phyloP scores from a whole-genome alignment of 306 rosid species.

The Malus fusca region DNA sequence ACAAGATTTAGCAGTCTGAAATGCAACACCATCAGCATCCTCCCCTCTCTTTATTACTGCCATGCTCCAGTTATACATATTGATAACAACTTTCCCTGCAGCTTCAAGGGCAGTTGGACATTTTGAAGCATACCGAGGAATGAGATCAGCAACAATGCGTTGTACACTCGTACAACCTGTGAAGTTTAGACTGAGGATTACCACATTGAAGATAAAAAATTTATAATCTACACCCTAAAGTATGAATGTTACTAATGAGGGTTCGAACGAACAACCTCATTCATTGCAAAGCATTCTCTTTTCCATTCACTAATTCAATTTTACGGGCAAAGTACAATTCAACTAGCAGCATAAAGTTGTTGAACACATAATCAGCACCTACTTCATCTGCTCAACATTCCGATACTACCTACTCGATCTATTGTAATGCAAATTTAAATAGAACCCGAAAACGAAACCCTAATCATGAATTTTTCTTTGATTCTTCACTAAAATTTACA shows the following conservation, averaged over 20 bases:
- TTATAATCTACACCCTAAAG: neutral
- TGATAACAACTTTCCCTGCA: slow-evolving; percentile 65
- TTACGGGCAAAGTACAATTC: neutral
- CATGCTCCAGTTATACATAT: slow-evolving; percentile 68
- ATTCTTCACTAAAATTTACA: neutral
- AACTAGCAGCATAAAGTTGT: neutral
- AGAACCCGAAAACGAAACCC: neutral
- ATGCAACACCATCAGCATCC: slow-evolving; percentile 59
- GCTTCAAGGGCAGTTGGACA: slow-evolving; percentile 89
- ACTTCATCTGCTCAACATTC: neutral
- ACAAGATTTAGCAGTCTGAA: slow-evolving; percentile 72
- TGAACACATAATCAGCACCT: neutral
- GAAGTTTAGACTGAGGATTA: slow-evolving; percentile 20
- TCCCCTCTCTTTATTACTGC: slow-evolving; percentile 54
- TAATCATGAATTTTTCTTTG: neutral
- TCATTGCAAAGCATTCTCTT: neutral
- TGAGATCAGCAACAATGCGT: slow-evolving; percentile 77
- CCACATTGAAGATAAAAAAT: slow-evolving; percentile 9
- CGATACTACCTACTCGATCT: neutral
- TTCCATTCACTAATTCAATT: neutral
- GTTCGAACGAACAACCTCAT: neutral
- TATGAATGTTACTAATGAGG: neutral
- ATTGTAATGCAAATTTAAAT: neutral
- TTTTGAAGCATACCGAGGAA: slow-evolving; percentile 80
- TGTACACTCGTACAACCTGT: slow-evolving; percentile 82